Evolutionary conservation across 2,329 filamentous ascomycete genomes (phyloP).

Genomic region (Trichoderma koningiopsis): DNA sequence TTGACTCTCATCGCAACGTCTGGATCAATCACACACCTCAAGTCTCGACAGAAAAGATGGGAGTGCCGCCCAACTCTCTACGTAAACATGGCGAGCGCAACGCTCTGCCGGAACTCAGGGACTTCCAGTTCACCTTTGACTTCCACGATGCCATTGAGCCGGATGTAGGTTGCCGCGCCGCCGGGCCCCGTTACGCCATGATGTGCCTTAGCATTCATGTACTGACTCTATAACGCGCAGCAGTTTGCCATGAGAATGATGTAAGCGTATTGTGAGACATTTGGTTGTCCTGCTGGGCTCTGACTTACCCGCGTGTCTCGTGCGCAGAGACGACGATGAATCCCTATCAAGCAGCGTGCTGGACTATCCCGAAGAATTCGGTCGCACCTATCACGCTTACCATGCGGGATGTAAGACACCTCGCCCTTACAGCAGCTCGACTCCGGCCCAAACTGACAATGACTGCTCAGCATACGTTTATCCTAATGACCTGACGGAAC

Average conservation of each 20-base stretch:
- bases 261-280: not conserved
- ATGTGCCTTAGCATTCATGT: not conserved
- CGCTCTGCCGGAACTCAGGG: conserved; percentile 3
- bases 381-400: conserved; percentile 27
- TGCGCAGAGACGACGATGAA: not conserved
- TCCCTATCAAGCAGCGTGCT: conserved; percentile 46
- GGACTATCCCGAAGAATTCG: conserved; percentile 46
- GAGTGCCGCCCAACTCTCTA: not conserved
- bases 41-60: not conserved
- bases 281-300: not conserved
- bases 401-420: conserved; percentile 18
- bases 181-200: not conserved
- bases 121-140: conserved; percentile 41
- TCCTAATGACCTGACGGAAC: conserved; percentile 36
- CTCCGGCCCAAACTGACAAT: not conserved
- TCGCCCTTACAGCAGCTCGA: not conserved
- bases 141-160: conserved; percentile 37
- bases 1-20: not conserved
- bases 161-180: conserved; percentile 35
- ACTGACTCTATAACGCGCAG: conserved; percentile 3
- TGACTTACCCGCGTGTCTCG: not conserved
- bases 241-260: not conserved
- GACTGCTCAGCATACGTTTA: conserved; percentile 25
- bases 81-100: not conserved
- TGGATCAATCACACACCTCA: not conserved